These are phyloP conservation scores for Pythium apleroticum DNA, from an alignment of 352 stramenopile species.

Conservation along the genomic window DNA sequence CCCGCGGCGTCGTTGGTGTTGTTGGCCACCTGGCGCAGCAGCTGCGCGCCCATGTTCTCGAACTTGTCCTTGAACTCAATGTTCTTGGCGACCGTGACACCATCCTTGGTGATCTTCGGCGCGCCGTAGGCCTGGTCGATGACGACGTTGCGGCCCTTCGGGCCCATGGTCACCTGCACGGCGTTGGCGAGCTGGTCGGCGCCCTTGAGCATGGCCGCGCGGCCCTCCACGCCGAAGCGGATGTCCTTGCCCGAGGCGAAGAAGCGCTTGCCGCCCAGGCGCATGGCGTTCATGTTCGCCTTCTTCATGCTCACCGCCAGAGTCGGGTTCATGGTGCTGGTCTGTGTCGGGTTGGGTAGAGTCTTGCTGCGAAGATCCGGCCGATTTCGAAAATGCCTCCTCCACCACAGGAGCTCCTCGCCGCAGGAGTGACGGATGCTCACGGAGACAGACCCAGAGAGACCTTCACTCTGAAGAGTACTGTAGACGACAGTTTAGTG, in stretches of 20 bases:
- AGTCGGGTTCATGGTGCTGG: constrained; percentile 65
- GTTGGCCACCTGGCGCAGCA: constrained; percentile 90
- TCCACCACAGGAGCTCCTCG: constrained; percentile 23
- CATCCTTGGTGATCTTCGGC: constrained; percentile 98
- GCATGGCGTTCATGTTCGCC: constrained; percentile 37
- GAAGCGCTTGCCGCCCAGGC: constrained; percentile 51
- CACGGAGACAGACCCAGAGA: not conserved
- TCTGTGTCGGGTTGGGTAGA: not conserved
- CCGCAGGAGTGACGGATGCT: constrained; percentile 11
- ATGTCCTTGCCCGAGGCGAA: constrained; percentile 97
- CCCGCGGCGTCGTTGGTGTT: constrained; percentile 99
- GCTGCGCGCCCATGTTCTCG: constrained; percentile 87
- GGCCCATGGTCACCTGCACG: constrained; percentile 99
- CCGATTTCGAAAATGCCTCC: constrained; percentile 31
- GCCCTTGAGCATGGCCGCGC: constrained; percentile 97
- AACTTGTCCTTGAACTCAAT: constrained; percentile 98
- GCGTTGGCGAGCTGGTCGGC: constrained; percentile 99
- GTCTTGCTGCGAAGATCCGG: constrained; percentile 29
- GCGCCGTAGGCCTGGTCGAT: constrained; percentile 98
- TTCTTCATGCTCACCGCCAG: constrained; percentile 69
- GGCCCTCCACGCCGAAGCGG: constrained; percentile 97
- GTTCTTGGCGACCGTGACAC: constrained; percentile 96
- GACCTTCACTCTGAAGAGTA: constrained; percentile 22
- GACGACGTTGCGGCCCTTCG: constrained; percentile 99
- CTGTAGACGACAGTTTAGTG: constrained; percentile 15